Base-by-base conservation (phyloP, 257 asterid species). In the Handroanthus guayacan region DNA sequence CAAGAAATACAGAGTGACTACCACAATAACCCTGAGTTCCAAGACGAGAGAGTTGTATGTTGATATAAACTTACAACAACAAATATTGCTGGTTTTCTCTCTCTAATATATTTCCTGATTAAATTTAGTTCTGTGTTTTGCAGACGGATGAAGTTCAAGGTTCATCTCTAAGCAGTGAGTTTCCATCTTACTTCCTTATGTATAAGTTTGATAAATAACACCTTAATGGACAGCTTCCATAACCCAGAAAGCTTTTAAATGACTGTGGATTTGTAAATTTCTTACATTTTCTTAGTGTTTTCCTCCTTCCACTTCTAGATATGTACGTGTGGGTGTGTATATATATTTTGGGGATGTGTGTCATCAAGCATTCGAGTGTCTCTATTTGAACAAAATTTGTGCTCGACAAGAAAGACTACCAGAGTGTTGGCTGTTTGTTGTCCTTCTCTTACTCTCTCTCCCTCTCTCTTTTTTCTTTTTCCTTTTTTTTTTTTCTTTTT, bases 141-240 rank as follows among this genome's bases (percentile, higher is more conserved):
- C 92, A 90, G 95, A 75, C 47, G 20, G 68, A 54, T 72, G 89
- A 82, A 77, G 77, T 73, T 84, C 89, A 57, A 77, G 84, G 79
- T 67, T 71, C 91, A 69, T 83, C 79, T 72, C 68, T 66, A 69
- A 87, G 77, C 78, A 34, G 98, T 91, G 80, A 87, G 96, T 88
- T 79, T 69, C 34, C 52, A 37, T 78, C 78, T 62, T 71, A 38
- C 62, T 54, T 71, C 71, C 55, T 63, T 55, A 25, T 72, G 68
- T 51, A 73, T 36, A 67, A 79, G 54, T 79, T 51, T 79, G 63
- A 55, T 80, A 54, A 47, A 38, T 64, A 51, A 17, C 77, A 52
- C 62, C 69, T 64, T 67, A 37, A 41, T 52, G 51, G 37, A 75
- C 47, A 62, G 60, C 82, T 79, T 6, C 36, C 56, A 34, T 37